Evolutionary conservation across 768 basidiomycete genomes (phyloP).

Genomic region (Lactifluus hygrophoroides): DNA sequence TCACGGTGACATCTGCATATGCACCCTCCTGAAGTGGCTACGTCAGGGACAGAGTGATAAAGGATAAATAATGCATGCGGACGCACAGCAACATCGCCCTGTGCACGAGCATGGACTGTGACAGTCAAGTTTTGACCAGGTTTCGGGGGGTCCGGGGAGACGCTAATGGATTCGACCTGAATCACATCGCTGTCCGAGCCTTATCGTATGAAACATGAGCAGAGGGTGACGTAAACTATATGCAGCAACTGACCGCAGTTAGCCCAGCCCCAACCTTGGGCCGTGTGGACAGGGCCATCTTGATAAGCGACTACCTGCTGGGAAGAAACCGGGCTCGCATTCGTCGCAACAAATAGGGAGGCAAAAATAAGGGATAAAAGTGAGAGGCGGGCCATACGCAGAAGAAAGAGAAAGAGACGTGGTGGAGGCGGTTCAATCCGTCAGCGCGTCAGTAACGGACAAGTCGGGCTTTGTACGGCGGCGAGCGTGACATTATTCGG

Average conservation of each 20-base stretch:
- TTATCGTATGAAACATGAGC: slow-evolving; percentile 25
- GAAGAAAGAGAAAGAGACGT: background rate
- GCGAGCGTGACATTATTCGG: too few relatives aligned
- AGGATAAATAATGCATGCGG: background rate
- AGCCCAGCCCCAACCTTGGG: slow-evolving; percentile 52
- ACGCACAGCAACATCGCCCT: slow-evolving; percentile 55
- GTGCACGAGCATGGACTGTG: slow-evolving; percentile 54
- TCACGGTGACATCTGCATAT: slow-evolving; percentile 82
- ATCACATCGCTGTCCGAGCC: slow-evolving; percentile 40
- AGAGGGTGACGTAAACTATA: background rate
- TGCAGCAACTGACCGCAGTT: slow-evolving; percentile 59
- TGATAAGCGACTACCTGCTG: slow-evolving; percentile 27
- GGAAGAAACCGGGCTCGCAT: slow-evolving; percentile 23
- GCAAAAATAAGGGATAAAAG: slow-evolving; percentile 27
- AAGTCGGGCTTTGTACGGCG: too few relatives aligned
- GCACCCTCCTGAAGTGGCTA: slow-evolving; percentile 68
- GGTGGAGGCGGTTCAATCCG: too few relatives aligned
- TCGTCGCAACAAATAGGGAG: slow-evolving; percentile 22
- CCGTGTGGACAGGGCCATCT: slow-evolving; percentile 28
- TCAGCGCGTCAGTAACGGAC: too few relatives aligned
- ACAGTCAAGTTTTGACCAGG: slow-evolving; percentile 88
- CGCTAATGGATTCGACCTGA: slow-evolving; percentile 58
- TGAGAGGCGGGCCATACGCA: slow-evolving; percentile 24
- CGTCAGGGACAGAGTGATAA: background rate
- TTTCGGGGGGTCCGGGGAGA: slow-evolving; percentile 82